A percentile compares a stretch with the other conserved stretches of the same genome.
These are phyloP conservation scores for Thelonectria olida DNA, from an alignment of 2,329 filamentous ascomycete species.

Conservation along the genomic window DNA sequence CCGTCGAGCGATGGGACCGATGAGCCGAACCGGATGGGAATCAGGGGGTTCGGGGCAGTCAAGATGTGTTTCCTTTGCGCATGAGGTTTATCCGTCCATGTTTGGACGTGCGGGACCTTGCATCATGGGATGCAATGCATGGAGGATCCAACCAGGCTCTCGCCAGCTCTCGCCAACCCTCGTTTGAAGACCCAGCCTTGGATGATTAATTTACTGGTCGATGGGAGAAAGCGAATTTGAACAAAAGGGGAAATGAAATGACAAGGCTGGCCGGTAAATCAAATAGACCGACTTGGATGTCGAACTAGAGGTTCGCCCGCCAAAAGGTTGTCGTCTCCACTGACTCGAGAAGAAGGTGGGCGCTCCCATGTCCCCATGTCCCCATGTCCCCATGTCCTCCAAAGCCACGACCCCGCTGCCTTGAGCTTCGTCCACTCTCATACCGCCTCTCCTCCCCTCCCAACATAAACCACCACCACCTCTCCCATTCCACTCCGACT, in stretches of 20 bases:
- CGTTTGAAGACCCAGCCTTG: no score
- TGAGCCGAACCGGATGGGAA: no score
- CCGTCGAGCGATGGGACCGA: background rate
- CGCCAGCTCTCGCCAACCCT: no score
- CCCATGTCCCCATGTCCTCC: background rate
- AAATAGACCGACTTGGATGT: background rate
- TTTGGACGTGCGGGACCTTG: background rate
- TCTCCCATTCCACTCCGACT: conserved; percentile 11
- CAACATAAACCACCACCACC: conserved; percentile 20
- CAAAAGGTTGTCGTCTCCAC: conserved; percentile 2
- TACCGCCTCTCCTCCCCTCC: conserved; percentile 31
- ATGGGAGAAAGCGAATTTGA: no score
- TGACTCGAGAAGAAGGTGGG: no score
- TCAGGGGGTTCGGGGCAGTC: background rate
- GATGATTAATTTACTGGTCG: no score
- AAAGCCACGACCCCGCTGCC: conserved; percentile 22
- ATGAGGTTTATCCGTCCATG: background rate
- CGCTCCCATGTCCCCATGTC: background rate
- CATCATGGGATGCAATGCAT: background rate
- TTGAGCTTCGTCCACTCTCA: conserved; percentile 31
- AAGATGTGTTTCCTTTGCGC: background rate
- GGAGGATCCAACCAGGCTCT: no score
- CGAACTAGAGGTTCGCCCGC: conserved; percentile 6
- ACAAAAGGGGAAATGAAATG: conserved; percentile 3
- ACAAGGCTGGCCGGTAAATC: conserved; percentile 11